Evolutionary conservation across 2,329 filamentous ascomycete genomes (phyloP), one percentile per base, ranked within the genome.

Genomic region (Fusarium nurragi): DNA sequence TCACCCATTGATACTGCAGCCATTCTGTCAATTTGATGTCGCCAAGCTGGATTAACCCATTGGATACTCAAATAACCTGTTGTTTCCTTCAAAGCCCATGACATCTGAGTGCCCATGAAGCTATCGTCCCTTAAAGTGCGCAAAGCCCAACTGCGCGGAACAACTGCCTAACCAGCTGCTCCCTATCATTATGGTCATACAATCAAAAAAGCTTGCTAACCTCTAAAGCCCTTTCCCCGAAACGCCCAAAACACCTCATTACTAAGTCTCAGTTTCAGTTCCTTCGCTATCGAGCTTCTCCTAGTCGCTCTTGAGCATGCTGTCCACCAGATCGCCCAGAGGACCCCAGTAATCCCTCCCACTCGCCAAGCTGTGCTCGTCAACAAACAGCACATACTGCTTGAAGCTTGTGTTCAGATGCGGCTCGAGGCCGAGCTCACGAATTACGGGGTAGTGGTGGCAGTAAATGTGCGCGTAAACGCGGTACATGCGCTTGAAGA

Each of bases 401-500:
- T 99, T 99, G 88, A 99, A 99, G 80, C 93, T 97, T 14, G 95
- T 99, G 80, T 99, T 99, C 68, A 99, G 86, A 78, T 99, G 95
- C 40, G 96, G 94, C 79, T 99, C 95, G 57, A 99, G 86, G 21
- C 95, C 95, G 36, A 99, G 86, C 76, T 97, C 93, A 58, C 96
- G 91, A 70, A 99, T 90, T 68, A 99, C 94, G 32, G 94, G 94
- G 80, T 99, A 99, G 82, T 99, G 95, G 79, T 99, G 95, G 83
- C 96, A 99, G 87, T 99, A 99, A 72, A 99, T 97, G 81, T 99
- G 95, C 39, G 95, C 95, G 77, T 99, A 99, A 64, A 99, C 94
- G 70, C 95, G 91, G 81, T 98, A 99, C 81, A 99, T 90, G 75
- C 95, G 91, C 86, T 99, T 99, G 88, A 98, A 98, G 76, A 99